Evolutionary conservation across 306 rosid species (phyloP).

Genomic region (Malus orientalis): DNA sequence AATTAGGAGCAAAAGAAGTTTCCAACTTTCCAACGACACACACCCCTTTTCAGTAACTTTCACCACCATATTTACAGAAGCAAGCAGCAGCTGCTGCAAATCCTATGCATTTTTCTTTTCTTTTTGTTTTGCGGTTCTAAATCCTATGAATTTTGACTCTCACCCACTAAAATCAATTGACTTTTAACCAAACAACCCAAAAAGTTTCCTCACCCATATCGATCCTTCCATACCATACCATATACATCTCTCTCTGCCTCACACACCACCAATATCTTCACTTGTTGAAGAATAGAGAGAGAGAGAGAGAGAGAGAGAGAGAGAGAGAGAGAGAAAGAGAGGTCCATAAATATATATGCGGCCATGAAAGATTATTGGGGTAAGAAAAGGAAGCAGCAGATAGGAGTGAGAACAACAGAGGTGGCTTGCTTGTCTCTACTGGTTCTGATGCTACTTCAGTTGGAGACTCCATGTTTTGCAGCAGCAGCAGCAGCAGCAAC

Average conservation of each 20-base stretch:
- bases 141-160: conserved; percentile 38
- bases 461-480: conserved; percentile 34
- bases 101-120: background rate
- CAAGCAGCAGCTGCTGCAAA: conserved; percentile 5
- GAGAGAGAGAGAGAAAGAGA: background rate
- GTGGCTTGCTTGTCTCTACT: conserved; percentile 34
- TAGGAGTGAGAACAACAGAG: conserved; percentile 23
- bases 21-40: conserved; percentile 17
- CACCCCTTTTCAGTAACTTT: background rate
- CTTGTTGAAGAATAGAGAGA: background rate
- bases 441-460: conserved; percentile 32
- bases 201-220: conserved; percentile 4
- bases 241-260: background rate
- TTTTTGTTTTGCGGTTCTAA: background rate
- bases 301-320: background rate
- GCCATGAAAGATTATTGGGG: conserved; percentile 40
- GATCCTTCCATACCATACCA: background rate
- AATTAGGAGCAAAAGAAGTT: conserved; percentile 27
- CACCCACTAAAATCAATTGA: conserved; percentile 34
- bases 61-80: conserved; percentile 3
- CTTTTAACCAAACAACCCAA: conserved; percentile 23
- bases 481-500: conserved; percentile 9
- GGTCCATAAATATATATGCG: conserved; percentile 10
- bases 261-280: background rate
- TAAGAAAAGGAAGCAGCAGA: conserved; percentile 28